These are phyloP conservation scores for Chamaecyparis obtusa DNA, from an alignment of 75 land plant species.

Conservation along the genomic window DNA sequence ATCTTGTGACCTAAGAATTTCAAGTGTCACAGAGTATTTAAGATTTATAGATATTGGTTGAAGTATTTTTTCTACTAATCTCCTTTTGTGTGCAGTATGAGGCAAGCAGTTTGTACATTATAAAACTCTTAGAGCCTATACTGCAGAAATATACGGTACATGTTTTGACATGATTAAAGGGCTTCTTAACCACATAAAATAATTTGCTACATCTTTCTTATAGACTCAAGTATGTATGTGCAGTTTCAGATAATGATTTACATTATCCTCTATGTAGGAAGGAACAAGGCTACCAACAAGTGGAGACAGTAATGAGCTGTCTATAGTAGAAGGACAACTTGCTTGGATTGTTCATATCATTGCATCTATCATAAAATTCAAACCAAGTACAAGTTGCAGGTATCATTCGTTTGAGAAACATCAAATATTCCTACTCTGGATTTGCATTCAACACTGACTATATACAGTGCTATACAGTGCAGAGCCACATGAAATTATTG, in stretches of 20 bases:
- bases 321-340: constrained; percentile 84
- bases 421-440: neutral
- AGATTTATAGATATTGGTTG: neutral
- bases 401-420: constrained; percentile 8
- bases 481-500: constrained; percentile 90
- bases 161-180: neutral
- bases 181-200: neutral
- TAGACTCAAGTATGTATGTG: neutral
- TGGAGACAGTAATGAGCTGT: constrained; percentile 49
- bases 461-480: constrained; percentile 39
- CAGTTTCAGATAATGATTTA: neutral
- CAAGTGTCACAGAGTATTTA: neutral
- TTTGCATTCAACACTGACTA: neutral
- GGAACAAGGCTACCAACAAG: constrained; percentile 49
- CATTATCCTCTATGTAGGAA: constrained; percentile 38
- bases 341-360: constrained; percentile 97
- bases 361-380: constrained; percentile 82
- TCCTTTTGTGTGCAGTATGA: constrained; percentile 63
- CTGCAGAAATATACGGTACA: constrained; percentile 76
- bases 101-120: constrained; percentile 68
- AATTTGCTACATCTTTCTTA: neutral
- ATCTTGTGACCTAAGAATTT: constrained; percentile 1
- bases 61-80: neutral
- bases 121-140: constrained; percentile 84
- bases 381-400: constrained; percentile 70